A percentile compares a stretch with the other conserved stretches of the same genome.
Evolutionary conservation across 2,329 filamentous ascomycete species (phyloP).

Genomic region (Trichoderma sp.): DNA sequence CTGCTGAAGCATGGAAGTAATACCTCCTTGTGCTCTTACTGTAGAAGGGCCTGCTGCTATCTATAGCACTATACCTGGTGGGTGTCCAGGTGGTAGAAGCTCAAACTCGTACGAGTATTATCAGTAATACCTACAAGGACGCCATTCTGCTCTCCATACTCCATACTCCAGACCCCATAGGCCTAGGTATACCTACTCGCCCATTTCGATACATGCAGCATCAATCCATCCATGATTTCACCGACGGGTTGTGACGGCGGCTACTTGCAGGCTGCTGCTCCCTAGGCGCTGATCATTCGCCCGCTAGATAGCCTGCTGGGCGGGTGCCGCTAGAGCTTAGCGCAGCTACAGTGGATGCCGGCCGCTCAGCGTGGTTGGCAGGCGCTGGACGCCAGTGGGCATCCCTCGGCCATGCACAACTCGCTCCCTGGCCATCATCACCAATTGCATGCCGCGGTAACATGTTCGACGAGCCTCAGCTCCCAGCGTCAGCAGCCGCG

Average conservation of each 20-base stretch:
- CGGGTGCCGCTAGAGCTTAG: conserved; percentile 19
- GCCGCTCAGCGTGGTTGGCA: conserved; percentile 5
- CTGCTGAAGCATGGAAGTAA: not conserved
- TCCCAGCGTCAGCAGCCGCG: conserved; percentile 6
- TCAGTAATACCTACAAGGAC: not conserved
- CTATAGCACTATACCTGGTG: not conserved
- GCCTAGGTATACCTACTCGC: not conserved
- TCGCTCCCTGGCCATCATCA: not conserved
- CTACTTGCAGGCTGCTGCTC: conserved; percentile 27
- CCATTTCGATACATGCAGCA: not conserved
- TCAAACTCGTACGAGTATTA: not conserved
- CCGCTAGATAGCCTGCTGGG: conserved; percentile 16
- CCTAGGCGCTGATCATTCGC: conserved; percentile 27
- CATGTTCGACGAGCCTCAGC: conserved; percentile 2
- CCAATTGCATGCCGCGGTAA: conserved; percentile 15
- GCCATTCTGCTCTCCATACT: not conserved
- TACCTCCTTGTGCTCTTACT: not conserved
- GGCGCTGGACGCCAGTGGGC: not conserved
- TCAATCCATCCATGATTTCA: conserved; percentile 23
- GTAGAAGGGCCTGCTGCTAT: not conserved
- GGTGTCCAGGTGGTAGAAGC: not conserved
- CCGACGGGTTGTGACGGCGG: conserved; percentile 31
- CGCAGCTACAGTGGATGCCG: conserved; percentile 12
- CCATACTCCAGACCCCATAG: not conserved
- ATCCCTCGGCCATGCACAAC: not conserved